A percentile compares a stretch with the other conserved stretches of the same genome.
Evolutionary conservation across 257 asterid genomes (phyloP).

Genomic region (Penstemon eatonii): DNA sequence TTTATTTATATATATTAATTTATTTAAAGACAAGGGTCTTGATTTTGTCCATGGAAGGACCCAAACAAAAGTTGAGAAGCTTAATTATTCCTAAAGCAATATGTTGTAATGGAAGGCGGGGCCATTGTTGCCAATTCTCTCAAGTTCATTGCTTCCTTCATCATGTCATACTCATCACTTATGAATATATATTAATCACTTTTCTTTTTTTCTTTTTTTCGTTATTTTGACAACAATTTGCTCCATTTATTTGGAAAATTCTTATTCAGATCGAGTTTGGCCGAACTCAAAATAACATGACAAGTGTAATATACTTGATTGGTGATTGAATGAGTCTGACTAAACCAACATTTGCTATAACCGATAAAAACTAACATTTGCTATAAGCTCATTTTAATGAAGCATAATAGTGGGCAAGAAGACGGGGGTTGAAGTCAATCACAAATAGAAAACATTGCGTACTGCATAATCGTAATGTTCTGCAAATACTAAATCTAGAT

Average conservation of each 20-base stretch:
- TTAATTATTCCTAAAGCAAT: slow-evolving; percentile 41
- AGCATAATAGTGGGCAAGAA: no score
- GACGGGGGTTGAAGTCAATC: no score
- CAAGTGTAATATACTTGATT: no score
- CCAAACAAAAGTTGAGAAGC: slow-evolving; percentile 21
- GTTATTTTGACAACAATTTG: slow-evolving; percentile 8
- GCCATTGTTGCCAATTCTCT: slow-evolving; percentile 35
- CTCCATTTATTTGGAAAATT: slow-evolving; percentile 1
- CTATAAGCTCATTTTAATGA: no score
- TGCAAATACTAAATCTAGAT: no score
- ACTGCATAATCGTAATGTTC: no score
- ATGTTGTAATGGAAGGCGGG: slow-evolving; percentile 39
- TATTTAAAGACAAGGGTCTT: slow-evolving; percentile 4
- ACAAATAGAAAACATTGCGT: no score
- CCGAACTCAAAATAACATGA: no score
- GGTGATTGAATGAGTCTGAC: no score
- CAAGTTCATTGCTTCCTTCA: slow-evolving; percentile 47
- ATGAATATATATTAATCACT: slow-evolving; percentile 11
- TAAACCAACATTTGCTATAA: no score
- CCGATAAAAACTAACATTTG: no score
- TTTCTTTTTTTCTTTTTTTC: slow-evolving; percentile 1
- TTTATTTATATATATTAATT: no score
- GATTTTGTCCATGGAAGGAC: slow-evolving; percentile 22
- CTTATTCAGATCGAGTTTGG: neutral
- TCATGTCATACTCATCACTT: slow-evolving; percentile 39